A percentile compares a stretch with the other conserved stretches of the same genome.
These are phyloP conservation scores for Schoenoplectus triqueter DNA, from an alignment of 202 grass and related monocot genomes.

Conservation along the genomic window DNA sequence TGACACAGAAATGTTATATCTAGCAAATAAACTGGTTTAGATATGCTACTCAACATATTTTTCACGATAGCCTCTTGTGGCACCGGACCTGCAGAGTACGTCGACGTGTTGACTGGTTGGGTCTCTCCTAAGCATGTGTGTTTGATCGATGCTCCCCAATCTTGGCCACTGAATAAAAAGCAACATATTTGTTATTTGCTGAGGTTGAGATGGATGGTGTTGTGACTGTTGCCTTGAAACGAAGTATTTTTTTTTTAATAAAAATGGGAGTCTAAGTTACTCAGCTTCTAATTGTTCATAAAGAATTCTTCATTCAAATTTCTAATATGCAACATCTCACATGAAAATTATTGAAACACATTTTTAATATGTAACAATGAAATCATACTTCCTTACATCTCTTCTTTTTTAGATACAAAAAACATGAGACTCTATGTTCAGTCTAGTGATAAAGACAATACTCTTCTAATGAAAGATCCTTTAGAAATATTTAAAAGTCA, in stretches of 20 bases:
- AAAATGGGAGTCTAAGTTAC: no score
- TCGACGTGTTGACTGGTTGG: constrained; percentile 49
- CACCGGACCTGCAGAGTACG: constrained; percentile 57
- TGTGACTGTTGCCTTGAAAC: not conserved
- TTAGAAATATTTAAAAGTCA: no score
- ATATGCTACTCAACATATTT: constrained; percentile 49
- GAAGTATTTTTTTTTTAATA: no score
- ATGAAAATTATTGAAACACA: not conserved
- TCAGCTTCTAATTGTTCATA: no score
- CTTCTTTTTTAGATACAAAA: not conserved
- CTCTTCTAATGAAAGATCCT: no score
- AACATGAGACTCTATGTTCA: no score
- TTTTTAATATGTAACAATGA: not conserved
- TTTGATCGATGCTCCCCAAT: constrained; percentile 62
- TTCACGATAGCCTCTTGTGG: constrained; percentile 59
- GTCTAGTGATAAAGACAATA: no score
- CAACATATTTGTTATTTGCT: not conserved
- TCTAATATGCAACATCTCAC: no score
- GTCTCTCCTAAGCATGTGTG: constrained; percentile 71
- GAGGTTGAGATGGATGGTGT: not conserved
- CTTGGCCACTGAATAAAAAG: constrained; percentile 51
- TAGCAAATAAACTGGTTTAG: constrained; percentile 68
- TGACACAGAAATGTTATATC: constrained; percentile 80
- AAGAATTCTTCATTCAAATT: no score
- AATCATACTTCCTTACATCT: not conserved